A percentile compares a stretch with the other conserved stretches of the same genome.
These are phyloP conservation scores for Trypanosoma conorhini DNA, from an alignment of 208 protist genomes.

Conservation along the genomic window DNA sequence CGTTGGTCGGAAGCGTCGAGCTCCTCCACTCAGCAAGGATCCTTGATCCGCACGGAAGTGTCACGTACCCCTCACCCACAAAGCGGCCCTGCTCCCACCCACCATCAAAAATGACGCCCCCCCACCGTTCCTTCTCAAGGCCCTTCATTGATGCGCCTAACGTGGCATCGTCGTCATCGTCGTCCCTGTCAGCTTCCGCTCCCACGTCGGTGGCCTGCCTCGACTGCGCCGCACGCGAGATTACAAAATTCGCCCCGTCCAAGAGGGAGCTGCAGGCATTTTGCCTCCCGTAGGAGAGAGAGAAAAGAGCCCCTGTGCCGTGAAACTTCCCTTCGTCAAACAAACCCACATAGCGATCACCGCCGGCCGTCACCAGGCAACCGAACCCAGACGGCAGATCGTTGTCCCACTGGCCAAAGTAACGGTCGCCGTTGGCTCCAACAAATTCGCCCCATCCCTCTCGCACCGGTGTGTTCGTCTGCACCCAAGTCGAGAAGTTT, in stretches of 20 bases:
- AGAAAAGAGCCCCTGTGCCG: constrained; percentile 71
- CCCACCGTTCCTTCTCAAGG: constrained; percentile 19
- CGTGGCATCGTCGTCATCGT: not conserved
- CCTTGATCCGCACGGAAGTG: constrained; percentile 51
- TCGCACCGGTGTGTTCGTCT: constrained; percentile 32
- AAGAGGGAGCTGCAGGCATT: constrained; percentile 4
- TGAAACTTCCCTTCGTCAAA: constrained; percentile 59
- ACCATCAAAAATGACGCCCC: constrained; percentile 60
- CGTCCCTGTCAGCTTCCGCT: not conserved
- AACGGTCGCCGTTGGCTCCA: constrained; percentile 48
- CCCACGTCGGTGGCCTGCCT: not conserved
- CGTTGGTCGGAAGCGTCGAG: constrained; percentile 39
- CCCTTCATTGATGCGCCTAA: not conserved
- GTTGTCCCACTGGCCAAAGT: constrained; percentile 81
- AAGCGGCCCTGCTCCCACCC: constrained; percentile 65
- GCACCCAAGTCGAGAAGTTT: constrained; percentile 72
- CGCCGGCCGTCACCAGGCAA: constrained; percentile 52
- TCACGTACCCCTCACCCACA: constrained; percentile 65
- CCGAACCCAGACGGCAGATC: constrained; percentile 73
- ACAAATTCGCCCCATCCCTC: constrained; percentile 74
- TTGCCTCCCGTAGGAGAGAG: constrained; percentile 10
- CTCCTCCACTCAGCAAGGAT: constrained; percentile 71
- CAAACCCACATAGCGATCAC: constrained; percentile 73
- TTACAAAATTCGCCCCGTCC: constrained; percentile 32
- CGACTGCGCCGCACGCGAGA: not conserved